Conservation (phyloP, 352 stramenopile genomes). For the Blastocystis sp. region DNA sequence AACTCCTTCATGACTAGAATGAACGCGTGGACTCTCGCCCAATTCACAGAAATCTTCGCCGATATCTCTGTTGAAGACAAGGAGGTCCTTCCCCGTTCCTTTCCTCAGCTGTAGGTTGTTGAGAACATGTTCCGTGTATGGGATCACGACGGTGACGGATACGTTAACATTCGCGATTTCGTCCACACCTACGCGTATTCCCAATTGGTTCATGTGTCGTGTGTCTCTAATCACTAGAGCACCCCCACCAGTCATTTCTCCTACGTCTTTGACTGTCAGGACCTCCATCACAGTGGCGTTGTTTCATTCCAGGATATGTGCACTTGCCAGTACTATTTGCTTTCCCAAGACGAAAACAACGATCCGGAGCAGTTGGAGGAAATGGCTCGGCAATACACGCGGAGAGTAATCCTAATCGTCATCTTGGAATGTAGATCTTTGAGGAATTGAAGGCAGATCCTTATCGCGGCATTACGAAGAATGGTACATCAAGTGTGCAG, state of each 20-base stretch:
- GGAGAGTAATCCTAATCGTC: background rate
- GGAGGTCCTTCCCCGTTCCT: background rate
- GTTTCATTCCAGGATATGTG: conserved; percentile 24
- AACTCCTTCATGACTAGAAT: background rate
- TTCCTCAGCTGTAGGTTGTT: background rate
- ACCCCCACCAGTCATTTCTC: background rate
- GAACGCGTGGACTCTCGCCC: conserved; percentile 4
- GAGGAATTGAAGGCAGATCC: conserved; percentile 24
- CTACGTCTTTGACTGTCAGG: conserved; percentile 13
- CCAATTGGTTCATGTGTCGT: background rate
- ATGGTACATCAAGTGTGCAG: background rate
- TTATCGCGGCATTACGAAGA: conserved; percentile 22
- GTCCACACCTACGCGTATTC: conserved; percentile 51
- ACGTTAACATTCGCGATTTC: conserved; percentile 55
- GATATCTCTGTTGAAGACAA: conserved; percentile 9
- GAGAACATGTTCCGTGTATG: conserved; percentile 38
- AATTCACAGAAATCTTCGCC: conserved; percentile 30
- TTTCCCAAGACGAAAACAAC: background rate
- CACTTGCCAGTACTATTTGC: background rate
- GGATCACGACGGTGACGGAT: conserved; percentile 54
- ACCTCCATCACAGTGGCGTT: conserved; percentile 1
- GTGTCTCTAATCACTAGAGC: background rate
- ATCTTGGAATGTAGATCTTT: conserved; percentile 7
- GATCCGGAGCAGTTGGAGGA: conserved; percentile 33
- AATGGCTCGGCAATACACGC: background rate